Evolutionary conservation across 768 basidiomycete species (phyloP), one percentile per base, ranked within the genome.

Genomic region (Amanita brunnescens): DNA sequence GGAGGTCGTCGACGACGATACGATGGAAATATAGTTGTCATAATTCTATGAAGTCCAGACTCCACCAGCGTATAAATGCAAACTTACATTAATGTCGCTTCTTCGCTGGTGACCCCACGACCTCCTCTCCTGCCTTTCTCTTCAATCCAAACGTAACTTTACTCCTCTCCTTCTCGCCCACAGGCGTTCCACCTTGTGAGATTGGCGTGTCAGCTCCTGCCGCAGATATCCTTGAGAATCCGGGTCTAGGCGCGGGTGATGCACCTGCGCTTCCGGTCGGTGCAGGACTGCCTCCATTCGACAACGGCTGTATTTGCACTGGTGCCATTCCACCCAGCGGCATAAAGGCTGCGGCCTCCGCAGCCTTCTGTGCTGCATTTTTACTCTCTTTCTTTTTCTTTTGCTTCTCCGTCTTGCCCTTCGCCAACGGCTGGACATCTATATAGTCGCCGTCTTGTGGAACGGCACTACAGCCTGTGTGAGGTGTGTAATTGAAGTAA

Each of bases 361-460:
- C 69, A 30, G 64, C 63, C 51, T 53, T 53, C 35, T 77, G 76
- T 20, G 76, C 71, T 0, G 68, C 66, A 30, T 66, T 69, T 62
- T 82, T 87, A 42, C 68, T 75, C 52, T 85, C 84, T 61, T 88
- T 90, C 71, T 90, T 91, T 65, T 81, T 84, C 66, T 87, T 89
- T 52, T 76, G 73, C 65, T 86, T 88, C 62, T 88, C 87, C 4
- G 86, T 85, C 67, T 90, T 91, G 32, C 85, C 84, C 64, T 92
- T 92, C 0, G 85, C 78, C 10, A 92, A 69, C 2, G 87, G 86
- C 55, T 87, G 87, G 13, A 81, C 72, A 56, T 92, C 90, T 49
- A 92, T 69, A 64, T 90, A 89, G 56, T 88, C 87, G 1, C 79
- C 74, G 4, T 78, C 82, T 68, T 91, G 90, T n/a, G 90, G 90